Conservation (phyloP, 2,329 filamentous ascomycete genomes). For the Verticillium isaacii region DNA sequence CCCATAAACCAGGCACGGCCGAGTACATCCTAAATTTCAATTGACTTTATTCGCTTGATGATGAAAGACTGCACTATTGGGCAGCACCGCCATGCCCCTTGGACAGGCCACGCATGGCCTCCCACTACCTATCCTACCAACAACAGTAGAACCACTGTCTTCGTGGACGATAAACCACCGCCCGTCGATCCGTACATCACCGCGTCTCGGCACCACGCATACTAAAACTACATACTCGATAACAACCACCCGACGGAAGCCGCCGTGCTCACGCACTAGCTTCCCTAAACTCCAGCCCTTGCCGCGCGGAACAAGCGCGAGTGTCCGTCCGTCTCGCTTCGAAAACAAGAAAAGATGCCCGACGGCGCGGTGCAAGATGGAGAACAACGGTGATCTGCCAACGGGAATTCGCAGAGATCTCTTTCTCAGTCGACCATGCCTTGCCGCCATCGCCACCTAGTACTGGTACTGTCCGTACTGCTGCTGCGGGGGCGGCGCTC, state of each 20-base stretch:
- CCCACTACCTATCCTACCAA: too few relatives aligned
- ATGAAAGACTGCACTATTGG: too few relatives aligned
- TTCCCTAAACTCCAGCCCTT: background rate
- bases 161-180: too few relatives aligned
- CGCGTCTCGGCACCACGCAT: background rate
- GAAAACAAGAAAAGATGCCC: background rate
- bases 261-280: background rate
- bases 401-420: background rate
- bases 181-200: background rate
- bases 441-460: slow-evolving; percentile 7
- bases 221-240: background rate
- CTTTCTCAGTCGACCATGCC: background rate
- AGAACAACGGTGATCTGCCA: background rate
- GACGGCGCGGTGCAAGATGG: background rate
- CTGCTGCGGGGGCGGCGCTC: slow-evolving; percentile 26
- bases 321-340: background rate
- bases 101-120: too few relatives aligned
- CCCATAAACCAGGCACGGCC: too few relatives aligned
- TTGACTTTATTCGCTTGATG: too few relatives aligned
- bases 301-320: background rate
- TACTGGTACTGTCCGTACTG: slow-evolving; percentile 31
- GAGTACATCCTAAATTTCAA: too few relatives aligned
- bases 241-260: background rate
- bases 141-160: too few relatives aligned
- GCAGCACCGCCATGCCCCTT: too few relatives aligned